phyloP scores from a whole-genome alignment of 139 green algal genomes.

The Tetraselmis striata region DNA sequence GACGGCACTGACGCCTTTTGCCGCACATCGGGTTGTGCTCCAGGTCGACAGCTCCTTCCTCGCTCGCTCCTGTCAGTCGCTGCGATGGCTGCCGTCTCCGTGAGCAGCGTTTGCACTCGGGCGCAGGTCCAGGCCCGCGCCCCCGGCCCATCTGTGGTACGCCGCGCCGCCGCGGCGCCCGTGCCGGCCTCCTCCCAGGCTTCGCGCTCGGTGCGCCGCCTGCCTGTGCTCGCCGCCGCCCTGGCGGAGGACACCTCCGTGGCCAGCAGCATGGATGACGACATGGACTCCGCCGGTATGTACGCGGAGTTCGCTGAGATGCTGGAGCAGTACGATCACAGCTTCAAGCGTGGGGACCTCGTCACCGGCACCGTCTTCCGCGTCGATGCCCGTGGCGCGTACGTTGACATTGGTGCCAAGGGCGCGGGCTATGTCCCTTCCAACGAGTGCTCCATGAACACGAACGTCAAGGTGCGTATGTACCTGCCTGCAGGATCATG shows the following conservation, averaged over 20 bases:
- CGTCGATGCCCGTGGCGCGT: slow-evolving; percentile 78
- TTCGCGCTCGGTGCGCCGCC: not conserved
- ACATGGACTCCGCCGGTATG: slow-evolving; percentile 26
- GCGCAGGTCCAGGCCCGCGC: not conserved
- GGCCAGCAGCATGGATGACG: slow-evolving; percentile 24
- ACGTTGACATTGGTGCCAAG: slow-evolving; percentile 93
- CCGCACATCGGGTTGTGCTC: too few relatives aligned
- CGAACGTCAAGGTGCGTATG: not conserved
- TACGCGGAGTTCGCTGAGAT: slow-evolving; percentile 36
- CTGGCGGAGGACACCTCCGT: slow-evolving; percentile 22
- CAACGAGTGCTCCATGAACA: slow-evolving; percentile 60
- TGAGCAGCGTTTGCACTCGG: not conserved
- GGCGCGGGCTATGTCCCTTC: slow-evolving; percentile 71
- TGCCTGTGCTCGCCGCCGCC: not conserved
- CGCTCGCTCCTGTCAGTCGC: too few relatives aligned
- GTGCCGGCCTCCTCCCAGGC: not conserved
- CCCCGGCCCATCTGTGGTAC: not conserved
- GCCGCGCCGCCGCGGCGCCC: too few relatives aligned
- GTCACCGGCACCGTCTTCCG: slow-evolving; percentile 67
- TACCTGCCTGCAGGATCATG: too few relatives aligned
- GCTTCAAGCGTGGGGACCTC: slow-evolving; percentile 53
- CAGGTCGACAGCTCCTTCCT: too few relatives aligned
- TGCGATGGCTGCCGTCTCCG: not conserved
- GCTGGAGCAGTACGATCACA: slow-evolving; percentile 37
- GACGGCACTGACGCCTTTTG: too few relatives aligned